phyloP scores from a whole-genome alignment of 257 asterid species.

The Gentiana straminea region DNA sequence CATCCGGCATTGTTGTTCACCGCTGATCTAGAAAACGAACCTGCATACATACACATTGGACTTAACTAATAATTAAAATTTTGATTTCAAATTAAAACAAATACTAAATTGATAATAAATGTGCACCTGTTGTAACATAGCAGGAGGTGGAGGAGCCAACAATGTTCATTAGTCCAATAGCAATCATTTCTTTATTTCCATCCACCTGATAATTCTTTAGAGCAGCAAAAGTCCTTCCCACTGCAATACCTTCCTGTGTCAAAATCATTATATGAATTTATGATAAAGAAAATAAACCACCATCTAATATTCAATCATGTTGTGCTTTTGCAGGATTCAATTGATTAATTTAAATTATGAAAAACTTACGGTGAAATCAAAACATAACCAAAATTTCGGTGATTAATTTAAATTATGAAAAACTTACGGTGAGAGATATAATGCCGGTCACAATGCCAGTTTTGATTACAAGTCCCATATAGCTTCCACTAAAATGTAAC shows the following conservation, averaged over 20 bases:
- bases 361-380: too few relatives aligned
- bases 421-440: conserved; percentile 70
- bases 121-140: conserved; percentile 65
- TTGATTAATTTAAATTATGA: too few relatives aligned
- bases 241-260: conserved; percentile 84
- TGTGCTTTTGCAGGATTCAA: too few relatives aligned
- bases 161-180: conserved; percentile 75
- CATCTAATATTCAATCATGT: too few relatives aligned
- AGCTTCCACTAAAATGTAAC: conserved; percentile 53
- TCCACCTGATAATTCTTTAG: conserved; percentile 85
- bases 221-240: conserved; percentile 92
- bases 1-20: conserved; percentile 94
- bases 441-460: conserved; percentile 85
- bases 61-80: too few relatives aligned
- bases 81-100: too few relatives aligned
- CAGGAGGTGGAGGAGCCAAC: conserved; percentile 88
- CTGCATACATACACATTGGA: conserved; percentile 15
- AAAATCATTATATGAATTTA: neutral
- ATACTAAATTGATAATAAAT: too few relatives aligned
- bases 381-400: too few relatives aligned
- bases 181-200: conserved; percentile 93
- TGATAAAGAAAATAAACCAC: too few relatives aligned
- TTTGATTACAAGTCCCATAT: conserved; percentile 57
- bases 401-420: too few relatives aligned
- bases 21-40: conserved; percentile 85